phyloP scores from a whole-genome alignment of 768 basidiomycete species.

The Suillus decipiens region DNA sequence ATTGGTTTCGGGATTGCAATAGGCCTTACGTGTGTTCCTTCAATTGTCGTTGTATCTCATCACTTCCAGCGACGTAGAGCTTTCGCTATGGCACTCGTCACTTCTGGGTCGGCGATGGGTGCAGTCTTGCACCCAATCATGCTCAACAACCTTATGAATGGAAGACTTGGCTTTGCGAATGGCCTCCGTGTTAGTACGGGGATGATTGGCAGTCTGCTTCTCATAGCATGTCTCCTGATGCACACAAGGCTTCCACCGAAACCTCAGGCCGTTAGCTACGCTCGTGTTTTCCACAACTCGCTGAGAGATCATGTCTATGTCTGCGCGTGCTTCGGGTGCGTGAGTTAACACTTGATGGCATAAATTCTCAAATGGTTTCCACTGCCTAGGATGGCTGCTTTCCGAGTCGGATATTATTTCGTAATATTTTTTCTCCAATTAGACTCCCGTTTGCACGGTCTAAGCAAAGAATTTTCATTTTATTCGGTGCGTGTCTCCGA shows the following conservation, averaged over 20 bases:
- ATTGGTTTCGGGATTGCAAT: constrained; percentile 30
- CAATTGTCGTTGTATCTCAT: constrained; percentile 43
- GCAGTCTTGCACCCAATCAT: constrained; percentile 24
- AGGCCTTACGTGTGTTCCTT: constrained; percentile 49
- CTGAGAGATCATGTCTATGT: constrained; percentile 25
- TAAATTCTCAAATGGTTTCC: constrained; percentile 4
- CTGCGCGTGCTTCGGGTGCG: constrained; percentile 27
- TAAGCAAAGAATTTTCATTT: constrained; percentile 51
- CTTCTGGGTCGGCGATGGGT: constrained; percentile 39
- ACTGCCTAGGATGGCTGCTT: constrained; percentile 18
- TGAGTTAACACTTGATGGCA: background rate
- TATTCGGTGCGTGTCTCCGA: constrained; percentile 44
- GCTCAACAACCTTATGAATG: constrained; percentile 30
- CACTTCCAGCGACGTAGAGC: constrained; percentile 44
- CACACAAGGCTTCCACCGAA: constrained; percentile 39
- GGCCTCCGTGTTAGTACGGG: constrained; percentile 48
- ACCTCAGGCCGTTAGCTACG: constrained; percentile 16
- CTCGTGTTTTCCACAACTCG: constrained; percentile 20
- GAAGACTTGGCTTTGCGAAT: constrained; percentile 37
- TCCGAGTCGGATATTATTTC: constrained; percentile 44
- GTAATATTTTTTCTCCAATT: constrained; percentile 61
- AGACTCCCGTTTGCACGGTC: constrained; percentile 49
- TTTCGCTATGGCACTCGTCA: constrained; percentile 44
- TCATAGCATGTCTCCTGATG: constrained; percentile 36
- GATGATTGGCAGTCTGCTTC: constrained; percentile 38